Base-by-base conservation (phyloP, 2,329 filamentous ascomycete species). In the Trichophyton verrucosum region DNA sequence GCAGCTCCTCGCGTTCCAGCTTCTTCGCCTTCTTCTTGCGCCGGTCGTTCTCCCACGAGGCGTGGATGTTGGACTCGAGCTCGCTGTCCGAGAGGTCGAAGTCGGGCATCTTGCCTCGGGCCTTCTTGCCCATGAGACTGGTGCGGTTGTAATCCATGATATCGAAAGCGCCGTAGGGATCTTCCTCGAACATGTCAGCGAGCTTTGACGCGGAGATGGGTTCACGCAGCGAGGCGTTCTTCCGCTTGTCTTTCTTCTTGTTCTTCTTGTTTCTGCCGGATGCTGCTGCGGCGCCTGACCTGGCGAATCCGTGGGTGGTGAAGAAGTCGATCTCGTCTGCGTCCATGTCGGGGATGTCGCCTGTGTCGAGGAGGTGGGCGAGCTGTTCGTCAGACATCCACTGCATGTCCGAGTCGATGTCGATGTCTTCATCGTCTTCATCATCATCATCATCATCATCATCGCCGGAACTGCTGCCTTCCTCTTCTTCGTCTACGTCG, bases 131-230 rank as follows among this genome's bases (percentile, higher is more conserved):
- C 60, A 79, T 81, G 4, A 91, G 72, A 59, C 84, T 89, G 1
- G 86, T 84, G 27, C 85, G 80, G 15, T 88, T 82, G 74, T 88
- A 89, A 68, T 95, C 89, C 86, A 94, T 92, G 51, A 95, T 78
- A 68, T 96, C 90, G 64, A 96, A 86, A 7, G 84, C 87, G 63
- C 86, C 84, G 63, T 84, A 82, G 1, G 82, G 80, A 65, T 82
- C 80, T 64, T 76, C 73, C n/a, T 84, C 81, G 1, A 85, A 73
- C 0, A 79, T 77, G 68, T 84, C 82, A 2, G 81, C 82, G 66
- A 85, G 78, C 15, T 78, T 75, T 53, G 76, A 77, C 4, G 82
- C 83, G 42, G 78, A 77, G 7, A 60, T 17, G 11, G 30, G 24
- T 27, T 38, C 20, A 3, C 6, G 47, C 22, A 44, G 47, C 22